A percentile compares a stretch with the other conserved stretches of the same genome.
Conservation (phyloP, 1,284 basidiomycete genomes). For the Tilletia horrida region DNA sequence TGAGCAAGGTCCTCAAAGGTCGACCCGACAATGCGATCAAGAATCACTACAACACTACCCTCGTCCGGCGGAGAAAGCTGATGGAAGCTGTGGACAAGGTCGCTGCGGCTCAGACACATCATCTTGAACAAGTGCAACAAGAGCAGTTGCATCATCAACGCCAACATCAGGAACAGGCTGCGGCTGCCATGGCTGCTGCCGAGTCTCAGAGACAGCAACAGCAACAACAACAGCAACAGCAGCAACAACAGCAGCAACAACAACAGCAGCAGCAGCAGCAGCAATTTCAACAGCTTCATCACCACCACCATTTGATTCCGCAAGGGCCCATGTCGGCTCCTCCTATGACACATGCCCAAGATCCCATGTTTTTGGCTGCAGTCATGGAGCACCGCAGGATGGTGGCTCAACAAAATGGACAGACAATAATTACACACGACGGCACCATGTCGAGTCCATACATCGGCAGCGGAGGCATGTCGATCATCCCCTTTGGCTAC, state of each 20-base stretch:
- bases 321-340: background rate
- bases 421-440: background rate
- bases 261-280: constrained; percentile 14
- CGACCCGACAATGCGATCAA: constrained; percentile 52
- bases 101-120: background rate
- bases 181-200: background rate
- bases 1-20: constrained; percentile 44
- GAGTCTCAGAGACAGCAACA: constrained; percentile 14
- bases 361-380: background rate
- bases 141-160: constrained; percentile 4
- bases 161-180: constrained; percentile 14
- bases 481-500: background rate
- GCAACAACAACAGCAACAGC: constrained; percentile 1
- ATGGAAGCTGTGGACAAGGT: constrained; percentile 17
- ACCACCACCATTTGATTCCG: constrained; percentile 6
- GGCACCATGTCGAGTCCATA: constrained; percentile 10
- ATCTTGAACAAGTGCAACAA: constrained; percentile 6
- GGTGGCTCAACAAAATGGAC: background rate
- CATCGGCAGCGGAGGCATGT: background rate
- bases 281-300: constrained; percentile 5
- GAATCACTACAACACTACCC: constrained; percentile 44
- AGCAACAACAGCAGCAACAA: background rate
- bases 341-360: constrained; percentile 4
- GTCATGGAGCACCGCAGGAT: constrained; percentile 1
- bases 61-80: constrained; percentile 11